Percentiles rank a stretch among this genome's conserved stretches.
phyloP scores from a whole-genome alignment of 2,329 filamentous ascomycete genomes.

The Madurella mycetomatis region DNA sequence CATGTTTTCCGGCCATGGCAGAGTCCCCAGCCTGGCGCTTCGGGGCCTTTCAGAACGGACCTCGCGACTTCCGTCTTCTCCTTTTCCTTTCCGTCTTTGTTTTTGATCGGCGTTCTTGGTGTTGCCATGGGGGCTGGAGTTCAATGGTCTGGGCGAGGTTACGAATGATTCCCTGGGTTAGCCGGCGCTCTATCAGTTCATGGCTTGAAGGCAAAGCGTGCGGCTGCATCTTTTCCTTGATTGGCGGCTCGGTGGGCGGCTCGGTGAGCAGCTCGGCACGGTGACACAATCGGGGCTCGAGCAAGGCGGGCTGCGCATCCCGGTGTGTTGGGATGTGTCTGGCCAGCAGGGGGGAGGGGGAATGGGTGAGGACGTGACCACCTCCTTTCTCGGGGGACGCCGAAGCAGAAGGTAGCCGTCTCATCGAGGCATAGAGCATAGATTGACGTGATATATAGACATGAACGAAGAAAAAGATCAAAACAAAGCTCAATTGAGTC shows the following conservation, averaged over 20 bases:
- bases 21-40: background rate
- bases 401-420: background rate
- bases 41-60: background rate
- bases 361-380: background rate
- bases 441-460: conserved; percentile 2
- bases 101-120: conserved; percentile 11
- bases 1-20: background rate
- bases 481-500: background rate
- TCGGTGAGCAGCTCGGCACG: background rate
- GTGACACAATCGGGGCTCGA: background rate
- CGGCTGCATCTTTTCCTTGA: background rate
- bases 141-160: conserved; percentile 11
- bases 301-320: background rate
- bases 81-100: background rate
- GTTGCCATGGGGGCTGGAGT: conserved; percentile 12
- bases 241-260: conserved; percentile 7
- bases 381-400: no score
- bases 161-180: conserved; percentile 18
- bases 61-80: background rate
- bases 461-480: conserved; percentile 3
- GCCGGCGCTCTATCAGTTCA: background rate
- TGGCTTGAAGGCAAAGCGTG: conserved; percentile 6
- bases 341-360: background rate
- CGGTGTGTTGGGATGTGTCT: background rate
- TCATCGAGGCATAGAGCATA: conserved; percentile 1